Evolutionary conservation across 257 asterid genomes (phyloP), one percentile per base, ranked within the genome.

Genomic region (Solanum infundibuliforme): DNA sequence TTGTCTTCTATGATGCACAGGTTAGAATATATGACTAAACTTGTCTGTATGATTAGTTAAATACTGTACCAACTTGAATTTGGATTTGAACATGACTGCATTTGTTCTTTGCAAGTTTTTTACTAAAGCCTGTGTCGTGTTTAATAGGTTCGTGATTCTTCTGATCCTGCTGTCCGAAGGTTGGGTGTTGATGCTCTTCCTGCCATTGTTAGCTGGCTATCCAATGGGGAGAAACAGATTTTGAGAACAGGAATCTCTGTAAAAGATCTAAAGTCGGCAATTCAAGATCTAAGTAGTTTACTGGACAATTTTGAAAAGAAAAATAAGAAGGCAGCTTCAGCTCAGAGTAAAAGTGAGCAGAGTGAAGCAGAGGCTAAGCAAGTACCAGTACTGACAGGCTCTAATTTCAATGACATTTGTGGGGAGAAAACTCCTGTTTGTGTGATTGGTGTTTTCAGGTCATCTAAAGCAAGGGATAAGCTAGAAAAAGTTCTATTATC

Each of bases 161-260:
- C 98, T 62, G 98, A 94, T 88, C 91, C 93, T 8, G 87, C 90
- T 55, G 92, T 92, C 87, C 92, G 89, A 87, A 90, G 87, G 77
- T 86, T 97, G 87, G 99, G 98, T 16, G 87, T 95, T 10, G 92
- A 92, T 86, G 92, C 97, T 48, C 98, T 97, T 89, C 99, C 99
- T 29, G 99, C 98, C 31, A 86, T 97, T 32, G 88, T 96, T 88
- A 96, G 99, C 66, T 93, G 98, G 98, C 91, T 93, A 36, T 92
- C 99, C 36, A 94, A 95, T 87, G 98, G 99, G 88, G 99, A 96
- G 89, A 94, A 89, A 75, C 96, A 92, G 34, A 88, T 92, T 76
- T 76, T 97, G 38, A 92, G 90, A 89, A 88, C 96, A 39, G 99
- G 98, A 84, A 88, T 97, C 77, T 92, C 95, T 25, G 99, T 94